These are phyloP conservation scores for Lippia alba DNA, from an alignment of 305 asterid genomes.

Conservation along the genomic window DNA sequence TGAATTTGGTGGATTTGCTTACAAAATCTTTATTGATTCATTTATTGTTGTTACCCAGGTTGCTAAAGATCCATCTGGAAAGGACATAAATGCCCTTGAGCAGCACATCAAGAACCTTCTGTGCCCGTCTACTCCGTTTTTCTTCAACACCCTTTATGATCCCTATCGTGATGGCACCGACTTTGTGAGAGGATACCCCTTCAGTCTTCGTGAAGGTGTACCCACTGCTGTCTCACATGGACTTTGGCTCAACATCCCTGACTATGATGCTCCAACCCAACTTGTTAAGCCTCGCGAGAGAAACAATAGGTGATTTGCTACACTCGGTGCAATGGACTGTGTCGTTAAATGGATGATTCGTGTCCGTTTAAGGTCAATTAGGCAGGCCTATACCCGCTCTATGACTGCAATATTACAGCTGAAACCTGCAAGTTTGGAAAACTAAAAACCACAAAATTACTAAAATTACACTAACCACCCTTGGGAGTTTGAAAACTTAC, in stretches of 20 bases:
- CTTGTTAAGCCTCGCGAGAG: conserved; percentile 87
- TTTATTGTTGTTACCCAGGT: conserved; percentile 46
- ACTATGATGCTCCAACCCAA: conserved; percentile 85
- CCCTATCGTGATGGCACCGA: conserved; percentile 79
- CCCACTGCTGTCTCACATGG: conserved; percentile 81
- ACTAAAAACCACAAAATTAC: too few species aligned
- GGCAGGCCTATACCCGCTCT: too few species aligned
- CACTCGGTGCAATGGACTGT: background rate
- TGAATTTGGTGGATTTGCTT: conserved; percentile 13
- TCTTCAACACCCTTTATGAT: conserved; percentile 82
- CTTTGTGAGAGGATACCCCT: conserved; percentile 84
- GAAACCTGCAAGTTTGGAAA: too few species aligned
- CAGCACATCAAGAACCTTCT: conserved; percentile 79
- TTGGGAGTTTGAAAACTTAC: too few species aligned
- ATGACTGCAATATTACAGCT: too few species aligned
- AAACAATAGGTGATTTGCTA: conserved; percentile 55
- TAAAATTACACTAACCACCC: too few species aligned
- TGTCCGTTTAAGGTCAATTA: background rate
- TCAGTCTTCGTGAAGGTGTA: conserved; percentile 87
- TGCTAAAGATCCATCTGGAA: conserved; percentile 74
- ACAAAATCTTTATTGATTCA: background rate
- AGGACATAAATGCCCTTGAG: conserved; percentile 81
- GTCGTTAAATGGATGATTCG: background rate
- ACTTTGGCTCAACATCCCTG: conserved; percentile 89
- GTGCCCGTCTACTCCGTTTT: conserved; percentile 75